phyloP scores from a whole-genome alignment of 768 basidiomycete genomes.

The Neoboletus magnificus region DNA sequence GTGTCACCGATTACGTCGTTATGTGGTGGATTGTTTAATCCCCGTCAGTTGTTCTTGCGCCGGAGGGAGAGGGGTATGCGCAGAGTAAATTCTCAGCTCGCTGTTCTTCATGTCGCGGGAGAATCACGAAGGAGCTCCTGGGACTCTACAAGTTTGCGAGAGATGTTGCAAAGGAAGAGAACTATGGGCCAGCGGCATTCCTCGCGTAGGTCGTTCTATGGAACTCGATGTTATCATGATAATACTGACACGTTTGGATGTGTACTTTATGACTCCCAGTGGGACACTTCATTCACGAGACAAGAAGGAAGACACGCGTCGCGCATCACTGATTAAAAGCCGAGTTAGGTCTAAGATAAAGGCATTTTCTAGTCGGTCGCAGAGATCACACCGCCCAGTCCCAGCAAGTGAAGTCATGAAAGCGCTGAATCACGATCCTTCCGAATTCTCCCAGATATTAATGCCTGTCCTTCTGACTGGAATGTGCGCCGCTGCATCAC shows the following conservation, averaged over 20 bases:
- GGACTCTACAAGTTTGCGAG: slow-evolving; percentile 38
- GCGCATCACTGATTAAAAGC: slow-evolving; percentile 25
- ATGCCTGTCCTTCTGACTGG: not conserved
- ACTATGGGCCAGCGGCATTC: slow-evolving; percentile 4
- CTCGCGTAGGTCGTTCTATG: slow-evolving; percentile 30
- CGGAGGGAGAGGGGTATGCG: slow-evolving; percentile 43
- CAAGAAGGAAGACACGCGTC: slow-evolving; percentile 10
- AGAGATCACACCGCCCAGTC: not conserved
- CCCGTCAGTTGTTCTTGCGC: slow-evolving; percentile 37
- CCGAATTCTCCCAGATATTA: slow-evolving; percentile 1
- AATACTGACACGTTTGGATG: not conserved
- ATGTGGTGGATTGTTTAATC: not conserved
- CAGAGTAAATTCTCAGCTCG: slow-evolving; percentile 37
- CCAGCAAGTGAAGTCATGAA: slow-evolving; percentile 2
- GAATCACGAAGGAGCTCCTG: slow-evolving; percentile 39
- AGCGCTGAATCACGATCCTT: slow-evolving; percentile 6
- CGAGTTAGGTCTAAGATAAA: not conserved
- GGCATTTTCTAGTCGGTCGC: not conserved
- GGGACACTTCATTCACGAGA: slow-evolving; percentile 33
- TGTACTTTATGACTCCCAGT: slow-evolving; percentile 12
- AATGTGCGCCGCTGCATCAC: not conserved
- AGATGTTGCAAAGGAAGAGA: slow-evolving; percentile 28
- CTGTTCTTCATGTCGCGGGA: slow-evolving; percentile 36
- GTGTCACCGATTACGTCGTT: not conserved
- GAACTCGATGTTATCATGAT: not conserved